Conservation (phyloP, 495 filamentous ascomycete genomes). For the Xylaria grammica region DNA sequence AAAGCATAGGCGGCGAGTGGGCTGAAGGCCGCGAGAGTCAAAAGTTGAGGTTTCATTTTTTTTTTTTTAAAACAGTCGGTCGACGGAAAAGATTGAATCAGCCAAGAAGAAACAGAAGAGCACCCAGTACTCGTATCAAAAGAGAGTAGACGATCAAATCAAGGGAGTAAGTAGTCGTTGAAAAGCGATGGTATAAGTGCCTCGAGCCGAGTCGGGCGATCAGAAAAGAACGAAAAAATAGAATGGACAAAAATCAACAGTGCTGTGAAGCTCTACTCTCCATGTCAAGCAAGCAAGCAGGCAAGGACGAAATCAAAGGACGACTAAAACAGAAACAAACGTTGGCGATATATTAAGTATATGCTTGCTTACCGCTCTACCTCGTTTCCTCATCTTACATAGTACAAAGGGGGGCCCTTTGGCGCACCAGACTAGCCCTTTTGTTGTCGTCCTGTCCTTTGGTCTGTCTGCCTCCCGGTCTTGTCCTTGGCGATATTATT, state of each 20-base stretch:
- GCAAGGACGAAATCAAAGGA: not conserved
- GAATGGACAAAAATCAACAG: not conserved
- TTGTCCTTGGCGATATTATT: not conserved
- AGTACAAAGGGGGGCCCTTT: constrained; percentile 3
- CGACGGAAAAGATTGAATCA: constrained; percentile 5
- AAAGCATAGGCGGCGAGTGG: constrained; percentile 16
- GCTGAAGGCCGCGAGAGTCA: constrained; percentile 12
- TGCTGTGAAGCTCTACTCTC: constrained; percentile 7
- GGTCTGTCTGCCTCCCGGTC: not conserved
- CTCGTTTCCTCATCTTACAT: not conserved
- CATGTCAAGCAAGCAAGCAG: not conserved
- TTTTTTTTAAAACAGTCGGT: constrained; percentile 1
- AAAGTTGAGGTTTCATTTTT: constrained; percentile 20
- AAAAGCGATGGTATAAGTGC: constrained; percentile 16
- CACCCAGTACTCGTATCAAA: constrained; percentile 1
- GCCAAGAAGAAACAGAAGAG: not conserved
- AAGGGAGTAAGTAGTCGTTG: not conserved
- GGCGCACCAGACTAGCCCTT: not conserved
- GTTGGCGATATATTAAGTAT: not conserved
- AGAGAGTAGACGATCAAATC: not conserved
- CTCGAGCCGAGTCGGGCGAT: constrained; percentile 18
- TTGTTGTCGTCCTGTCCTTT: constrained; percentile 8
- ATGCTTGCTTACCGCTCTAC: not conserved
- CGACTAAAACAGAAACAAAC: not conserved
- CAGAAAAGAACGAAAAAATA: constrained; percentile 10